Base-by-base conservation (phyloP, 495 filamentous ascomycete genomes). In the Penicillium samsonianum region DNA sequence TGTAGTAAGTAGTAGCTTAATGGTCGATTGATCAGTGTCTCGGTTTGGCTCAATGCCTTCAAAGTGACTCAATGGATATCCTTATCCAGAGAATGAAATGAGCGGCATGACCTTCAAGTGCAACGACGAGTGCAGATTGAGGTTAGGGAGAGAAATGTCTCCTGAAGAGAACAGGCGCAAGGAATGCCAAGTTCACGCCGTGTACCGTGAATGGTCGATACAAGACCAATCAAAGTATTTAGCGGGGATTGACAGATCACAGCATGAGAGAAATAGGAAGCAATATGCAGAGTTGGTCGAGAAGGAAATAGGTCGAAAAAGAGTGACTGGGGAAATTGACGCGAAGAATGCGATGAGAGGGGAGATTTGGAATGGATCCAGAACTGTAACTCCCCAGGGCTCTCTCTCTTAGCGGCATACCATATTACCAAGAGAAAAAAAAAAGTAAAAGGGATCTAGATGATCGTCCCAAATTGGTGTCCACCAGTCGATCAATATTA, bases 41-140 rank as follows among this genome's bases (percentile, higher is more conserved):
- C 8, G 12, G 20, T 8, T 37, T 31, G 14, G 40, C 38, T 7
- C 33, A 33, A 46, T 55, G 31, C 11, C 48, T 17, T 23, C n/a
- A n/a, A 30, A n/a, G 28, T 50, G 52, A 61, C 63, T 63, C 53
- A 68, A 63, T 47, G 49, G 52, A 42, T 49, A 35, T 49, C 12
- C 44, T 67, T 64, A 67, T 59, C 58, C 47, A 37, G 31, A 60
- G 42, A 49, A 48, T 23, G 28, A 59, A 64, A 44, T 58, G 63
- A 66, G 50, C 63, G 63, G 55, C 65, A 68, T 68, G 65, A 55
- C 63, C 62, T 43, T 52, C 54, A 35, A 43, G 53, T 57, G 43
- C 54, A 51, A 58, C 41, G 37, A 40, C 30, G 37, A 54, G 45
- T 33, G 37, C 58, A 50, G 28, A 43, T 50, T 41, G 51, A 40